Base-by-base conservation (phyloP, 2,329 filamentous ascomycete species). In the Paracorniculantispora psalliotae region DNA sequence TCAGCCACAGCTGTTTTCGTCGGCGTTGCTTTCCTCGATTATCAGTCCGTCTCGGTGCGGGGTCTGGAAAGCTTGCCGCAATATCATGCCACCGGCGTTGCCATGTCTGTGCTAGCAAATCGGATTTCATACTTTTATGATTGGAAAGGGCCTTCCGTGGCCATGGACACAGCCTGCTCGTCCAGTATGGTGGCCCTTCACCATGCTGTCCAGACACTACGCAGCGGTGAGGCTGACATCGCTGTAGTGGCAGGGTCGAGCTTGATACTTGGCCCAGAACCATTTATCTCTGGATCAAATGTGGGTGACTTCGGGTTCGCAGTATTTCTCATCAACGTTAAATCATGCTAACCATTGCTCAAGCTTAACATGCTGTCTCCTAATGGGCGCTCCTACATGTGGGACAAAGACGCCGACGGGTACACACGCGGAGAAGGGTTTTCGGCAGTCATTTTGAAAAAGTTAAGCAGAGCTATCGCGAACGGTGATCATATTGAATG, bases 101-200 rank as follows among this genome's bases (percentile, higher is more conserved):
- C 64, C 43, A 61, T 65, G 37, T 61, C 66, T 28, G 66, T 71
- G 9, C 59, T 73, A 2, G 63, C 68, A 3, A 74, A 74, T 52
- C 62, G 73, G 19, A 61, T 75, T 7, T 72, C 68, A 1, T 73
- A 72, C 59, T 69, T 67, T 47, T 73, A 70, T 55, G 67, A 76
- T 43, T 63, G 75, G 19, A 62, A 62, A 17, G 73, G 74, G 1
- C 66, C 73, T 2, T 71, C 69, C 52, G 59, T 75, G 43, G 72
- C 70, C 1, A 59, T 77, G 7, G 72, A 76, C 53, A 76, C 75
- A 1, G 75, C 70, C 8, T 77, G 75, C 60, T 75, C 73, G 0
- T 67, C 67, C 19, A 67, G 64, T 30, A 59, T 76, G 15, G 66
- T 71, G 4, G 68, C 68, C 2, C 64, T 76, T 4, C 69, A 77